Conservation (phyloP, 1,284 basidiomycete species). For the Earliella scabrosa region DNA sequence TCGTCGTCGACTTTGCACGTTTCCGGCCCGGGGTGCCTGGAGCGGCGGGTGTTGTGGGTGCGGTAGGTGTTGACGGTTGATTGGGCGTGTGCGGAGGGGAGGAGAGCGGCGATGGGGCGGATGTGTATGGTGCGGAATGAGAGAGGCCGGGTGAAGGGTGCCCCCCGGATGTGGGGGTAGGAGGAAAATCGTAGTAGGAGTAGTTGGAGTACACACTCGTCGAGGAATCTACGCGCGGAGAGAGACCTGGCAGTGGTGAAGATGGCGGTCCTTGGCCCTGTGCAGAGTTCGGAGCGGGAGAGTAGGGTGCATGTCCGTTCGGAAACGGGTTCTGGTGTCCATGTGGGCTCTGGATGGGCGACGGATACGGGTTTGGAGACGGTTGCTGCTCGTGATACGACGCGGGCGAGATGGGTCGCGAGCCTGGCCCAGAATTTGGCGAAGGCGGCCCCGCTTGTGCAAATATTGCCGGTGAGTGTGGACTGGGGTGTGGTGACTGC, state of each 20-base stretch:
- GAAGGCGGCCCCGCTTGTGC: not conserved
- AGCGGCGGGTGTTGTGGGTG: conserved; percentile 20
- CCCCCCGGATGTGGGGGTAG: conserved; percentile 20
- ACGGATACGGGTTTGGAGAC: not conserved
- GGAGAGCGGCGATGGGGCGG: conserved; percentile 17
- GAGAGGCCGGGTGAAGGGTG: not conserved
- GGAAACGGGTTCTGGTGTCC: not conserved
- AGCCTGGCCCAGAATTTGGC: not conserved
- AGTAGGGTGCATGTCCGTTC: not conserved
- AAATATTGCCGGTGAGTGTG: not conserved
- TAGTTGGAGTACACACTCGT: conserved; percentile 66
- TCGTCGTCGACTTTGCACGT: conserved; percentile 5
- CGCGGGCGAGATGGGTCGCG: conserved; percentile 16
- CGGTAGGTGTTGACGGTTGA: conserved; percentile 17
- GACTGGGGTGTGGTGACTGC: conserved; percentile 10
- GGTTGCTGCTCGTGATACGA: conserved; percentile 1
- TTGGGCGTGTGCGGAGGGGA: conserved; percentile 12
- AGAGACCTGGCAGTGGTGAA: conserved; percentile 1
- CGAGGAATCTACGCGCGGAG: conserved; percentile 26
- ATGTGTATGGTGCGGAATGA: conserved; percentile 4
- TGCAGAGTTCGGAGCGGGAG: conserved; percentile 1
- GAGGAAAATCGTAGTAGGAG: conserved; percentile 60
- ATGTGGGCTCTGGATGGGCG: not conserved
- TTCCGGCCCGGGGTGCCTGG: not conserved
- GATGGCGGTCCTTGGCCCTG: conserved; percentile 1